phyloP scores from a whole-genome alignment of 495 filamentous ascomycete genomes.

The Evansstolkia leycettana region DNA sequence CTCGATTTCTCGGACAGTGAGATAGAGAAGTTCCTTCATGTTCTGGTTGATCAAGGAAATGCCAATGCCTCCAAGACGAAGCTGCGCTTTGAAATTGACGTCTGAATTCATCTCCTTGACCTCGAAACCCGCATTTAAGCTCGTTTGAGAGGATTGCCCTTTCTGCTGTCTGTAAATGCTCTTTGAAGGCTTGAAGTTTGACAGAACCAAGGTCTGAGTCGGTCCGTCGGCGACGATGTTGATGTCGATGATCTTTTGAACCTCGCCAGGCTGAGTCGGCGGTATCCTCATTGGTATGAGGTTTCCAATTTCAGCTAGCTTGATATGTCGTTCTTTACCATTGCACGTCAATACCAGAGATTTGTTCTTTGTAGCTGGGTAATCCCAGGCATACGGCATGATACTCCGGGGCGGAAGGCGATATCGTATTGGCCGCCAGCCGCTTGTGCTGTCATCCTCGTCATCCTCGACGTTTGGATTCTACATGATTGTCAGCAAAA shows the following conservation, averaged over 20 bases:
- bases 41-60: slow-evolving; percentile 90
- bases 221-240: slow-evolving; percentile 91
- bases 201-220: slow-evolving; percentile 83
- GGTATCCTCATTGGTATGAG: slow-evolving; percentile 78
- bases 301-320: slow-evolving; percentile 92
- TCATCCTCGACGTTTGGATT: slow-evolving; percentile 71
- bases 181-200: slow-evolving; percentile 89
- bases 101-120: slow-evolving; percentile 82
- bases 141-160: slow-evolving; percentile 41
- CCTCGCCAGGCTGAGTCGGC: slow-evolving; percentile 38
- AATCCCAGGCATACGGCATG: slow-evolving; percentile 99
- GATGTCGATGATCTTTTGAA: slow-evolving; percentile 82
- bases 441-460: slow-evolving; percentile 60
- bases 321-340: slow-evolving; percentile 77
- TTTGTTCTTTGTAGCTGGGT: slow-evolving; percentile 91
- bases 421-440: slow-evolving; percentile 85
- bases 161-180: slow-evolving; percentile 86
- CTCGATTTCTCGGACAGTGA: slow-evolving; percentile 87
- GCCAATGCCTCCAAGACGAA: slow-evolving; percentile 81
- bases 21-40: slow-evolving; percentile 80
- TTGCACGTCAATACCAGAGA: slow-evolving; percentile 73
- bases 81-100: slow-evolving; percentile 75
- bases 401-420: slow-evolving; percentile 90
- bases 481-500: slow-evolving; percentile 1
- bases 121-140: slow-evolving; percentile 64